phyloP scores from a whole-genome alignment of 1,284 basidiomycete species.

The Marasmius tenuissimus region DNA sequence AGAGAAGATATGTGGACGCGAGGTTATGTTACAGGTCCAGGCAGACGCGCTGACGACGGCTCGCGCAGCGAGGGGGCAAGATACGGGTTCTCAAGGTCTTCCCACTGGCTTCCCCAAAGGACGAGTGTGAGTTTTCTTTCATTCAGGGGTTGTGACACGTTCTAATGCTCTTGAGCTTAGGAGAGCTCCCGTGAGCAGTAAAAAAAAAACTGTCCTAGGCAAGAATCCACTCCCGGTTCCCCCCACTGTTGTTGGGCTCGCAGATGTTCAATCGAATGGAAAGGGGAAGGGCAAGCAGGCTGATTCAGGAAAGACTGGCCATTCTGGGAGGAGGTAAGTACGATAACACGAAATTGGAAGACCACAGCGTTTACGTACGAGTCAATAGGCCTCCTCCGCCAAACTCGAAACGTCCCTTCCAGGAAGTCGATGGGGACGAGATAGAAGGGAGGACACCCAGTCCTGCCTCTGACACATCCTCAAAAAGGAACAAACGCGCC shows the following conservation, averaged over 20 bases:
- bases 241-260: background rate
- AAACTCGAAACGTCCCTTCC: background rate
- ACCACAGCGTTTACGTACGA: background rate
- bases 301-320: background rate
- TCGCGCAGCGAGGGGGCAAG: background rate
- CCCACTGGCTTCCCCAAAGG: background rate
- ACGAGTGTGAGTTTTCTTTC: background rate
- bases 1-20: constrained; percentile 4
- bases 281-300: background rate
- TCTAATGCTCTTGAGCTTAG: background rate
- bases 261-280: too few relatives aligned
- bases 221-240: background rate
- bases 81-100: background rate
- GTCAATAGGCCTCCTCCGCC: background rate
- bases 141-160: background rate
- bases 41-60: constrained; percentile 3
- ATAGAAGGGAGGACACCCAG: background rate
- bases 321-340: background rate
- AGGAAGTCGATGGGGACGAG: background rate
- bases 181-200: background rate
- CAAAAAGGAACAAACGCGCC: background rate
- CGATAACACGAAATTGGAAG: background rate
- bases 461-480: background rate
- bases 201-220: background rate
- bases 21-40: constrained; percentile 3